Evolutionary conservation across 2,329 filamentous ascomycete genomes (phyloP).

Genomic region (Fusarium sp.): DNA sequence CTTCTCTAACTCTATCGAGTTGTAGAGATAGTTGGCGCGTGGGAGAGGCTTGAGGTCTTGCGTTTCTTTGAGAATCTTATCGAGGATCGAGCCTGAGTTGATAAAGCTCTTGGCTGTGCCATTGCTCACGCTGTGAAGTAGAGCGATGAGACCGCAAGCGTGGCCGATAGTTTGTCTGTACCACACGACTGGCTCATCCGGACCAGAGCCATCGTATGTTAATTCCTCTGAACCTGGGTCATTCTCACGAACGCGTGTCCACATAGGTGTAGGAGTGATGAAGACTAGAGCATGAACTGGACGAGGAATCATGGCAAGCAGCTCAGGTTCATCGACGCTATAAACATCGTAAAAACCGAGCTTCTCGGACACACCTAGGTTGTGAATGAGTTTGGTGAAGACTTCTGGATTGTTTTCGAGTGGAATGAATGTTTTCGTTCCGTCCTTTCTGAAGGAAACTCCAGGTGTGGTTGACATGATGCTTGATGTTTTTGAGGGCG

Average conservation of each 20-base stretch:
- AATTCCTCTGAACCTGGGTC: conserved; percentile 39
- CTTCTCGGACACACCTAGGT: conserved; percentile 75
- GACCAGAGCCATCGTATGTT: conserved; percentile 51
- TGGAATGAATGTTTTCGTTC: conserved; percentile 55
- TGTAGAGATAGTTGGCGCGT: conserved; percentile 78
- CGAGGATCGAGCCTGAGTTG: conserved; percentile 64
- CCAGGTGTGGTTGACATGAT: conserved; percentile 32
- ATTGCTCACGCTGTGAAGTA: conserved; percentile 80
- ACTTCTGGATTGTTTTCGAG: conserved; percentile 78
- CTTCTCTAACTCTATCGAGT: conserved; percentile 75
- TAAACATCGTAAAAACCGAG: conserved; percentile 86
- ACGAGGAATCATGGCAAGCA: conserved; percentile 78
- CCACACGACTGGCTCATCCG: conserved; percentile 78
- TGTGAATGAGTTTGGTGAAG: conserved; percentile 78
- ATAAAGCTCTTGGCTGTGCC: conserved; percentile 71
- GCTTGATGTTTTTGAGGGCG: not conserved
- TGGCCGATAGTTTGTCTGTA: conserved; percentile 88
- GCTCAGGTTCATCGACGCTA: conserved; percentile 80
- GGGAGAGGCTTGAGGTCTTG: conserved; percentile 69
- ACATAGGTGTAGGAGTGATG: conserved; percentile 74
- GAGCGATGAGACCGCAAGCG: conserved; percentile 82
- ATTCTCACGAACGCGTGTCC: conserved; percentile 58
- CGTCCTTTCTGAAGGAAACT: conserved; percentile 30
- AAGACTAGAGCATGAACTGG: conserved; percentile 82
- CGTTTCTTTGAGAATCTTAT: conserved; percentile 71